These are phyloP conservation scores for Zygosaccharomyces bailii DNA, from an alignment of 805 yeast species.

Conservation along the genomic window DNA sequence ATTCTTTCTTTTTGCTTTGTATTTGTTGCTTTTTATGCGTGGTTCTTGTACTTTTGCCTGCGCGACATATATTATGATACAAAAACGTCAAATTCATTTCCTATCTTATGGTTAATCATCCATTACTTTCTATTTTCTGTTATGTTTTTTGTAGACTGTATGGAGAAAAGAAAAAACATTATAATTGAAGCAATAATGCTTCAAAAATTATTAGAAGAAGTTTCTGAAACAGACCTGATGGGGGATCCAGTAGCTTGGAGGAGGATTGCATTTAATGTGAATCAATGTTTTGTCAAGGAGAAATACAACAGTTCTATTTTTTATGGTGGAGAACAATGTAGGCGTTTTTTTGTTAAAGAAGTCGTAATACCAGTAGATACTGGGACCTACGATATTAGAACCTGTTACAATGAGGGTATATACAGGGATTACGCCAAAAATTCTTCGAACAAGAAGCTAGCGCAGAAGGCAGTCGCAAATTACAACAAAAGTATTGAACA, in stretches of 20 bases:
- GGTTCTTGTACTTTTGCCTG: background rate
- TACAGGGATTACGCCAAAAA: background rate
- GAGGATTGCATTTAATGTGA: background rate
- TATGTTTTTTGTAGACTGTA: background rate
- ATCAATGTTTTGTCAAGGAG: background rate
- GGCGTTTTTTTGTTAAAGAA: background rate
- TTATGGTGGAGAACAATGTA: background rate
- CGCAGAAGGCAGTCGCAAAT: background rate
- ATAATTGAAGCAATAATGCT: background rate
- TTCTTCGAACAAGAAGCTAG: background rate
- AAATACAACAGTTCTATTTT: background rate
- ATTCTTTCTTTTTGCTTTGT: background rate
- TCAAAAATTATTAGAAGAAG: constrained; percentile 1
- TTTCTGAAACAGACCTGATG: background rate
- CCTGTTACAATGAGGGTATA: background rate
- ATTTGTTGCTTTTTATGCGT: background rate
- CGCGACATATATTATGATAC: background rate
- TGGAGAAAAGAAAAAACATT: background rate
- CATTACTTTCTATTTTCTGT: background rate
- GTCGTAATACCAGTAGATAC: background rate
- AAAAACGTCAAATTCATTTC: background rate
- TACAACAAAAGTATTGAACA: background rate
- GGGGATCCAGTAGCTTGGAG: background rate
- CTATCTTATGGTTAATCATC: background rate
- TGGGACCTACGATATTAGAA: background rate